These are phyloP conservation scores for Chenopodium berlandieri DNA, from an alignment of 148 eudicot genomes.

Conservation along the genomic window DNA sequence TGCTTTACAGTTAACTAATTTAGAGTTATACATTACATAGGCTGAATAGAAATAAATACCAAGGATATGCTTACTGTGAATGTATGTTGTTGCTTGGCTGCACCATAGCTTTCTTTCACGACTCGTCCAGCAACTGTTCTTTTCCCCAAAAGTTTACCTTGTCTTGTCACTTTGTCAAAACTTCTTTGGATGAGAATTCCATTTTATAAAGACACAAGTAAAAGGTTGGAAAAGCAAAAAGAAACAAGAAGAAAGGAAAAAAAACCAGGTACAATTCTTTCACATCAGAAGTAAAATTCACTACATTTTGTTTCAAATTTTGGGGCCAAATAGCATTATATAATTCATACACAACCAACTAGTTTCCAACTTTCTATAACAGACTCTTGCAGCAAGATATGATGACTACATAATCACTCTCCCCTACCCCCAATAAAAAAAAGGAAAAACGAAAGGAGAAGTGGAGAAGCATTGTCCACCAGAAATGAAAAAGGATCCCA, in stretches of 20 bases:
- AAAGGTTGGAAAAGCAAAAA: neutral
- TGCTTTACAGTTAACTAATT: neutral
- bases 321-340: too few relatives aligned
- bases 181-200: slow-evolving; percentile 34
- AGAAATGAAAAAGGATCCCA: neutral
- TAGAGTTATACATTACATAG: neutral
- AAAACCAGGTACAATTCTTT: neutral
- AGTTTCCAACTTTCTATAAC: neutral
- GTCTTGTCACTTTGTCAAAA: slow-evolving; percentile 55
- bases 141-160: slow-evolving; percentile 45
- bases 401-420: neutral
- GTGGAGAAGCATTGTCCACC: neutral
- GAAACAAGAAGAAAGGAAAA: neutral
- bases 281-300: neutral
- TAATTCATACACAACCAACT: neutral
- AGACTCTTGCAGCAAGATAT: neutral
- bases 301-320: too few relatives aligned
- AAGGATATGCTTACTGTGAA: slow-evolving; percentile 59
- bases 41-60: neutral
- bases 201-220: neutral
- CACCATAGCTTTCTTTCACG: slow-evolving; percentile 90
- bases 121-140: slow-evolving; percentile 83
- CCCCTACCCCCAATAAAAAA: neutral
- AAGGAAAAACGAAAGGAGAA: neutral
- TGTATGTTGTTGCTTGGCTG: slow-evolving; percentile 87